phyloP scores from a whole-genome alignment of 2,329 filamentous ascomycete species.

The Pseudopithomyces maydicus region DNA sequence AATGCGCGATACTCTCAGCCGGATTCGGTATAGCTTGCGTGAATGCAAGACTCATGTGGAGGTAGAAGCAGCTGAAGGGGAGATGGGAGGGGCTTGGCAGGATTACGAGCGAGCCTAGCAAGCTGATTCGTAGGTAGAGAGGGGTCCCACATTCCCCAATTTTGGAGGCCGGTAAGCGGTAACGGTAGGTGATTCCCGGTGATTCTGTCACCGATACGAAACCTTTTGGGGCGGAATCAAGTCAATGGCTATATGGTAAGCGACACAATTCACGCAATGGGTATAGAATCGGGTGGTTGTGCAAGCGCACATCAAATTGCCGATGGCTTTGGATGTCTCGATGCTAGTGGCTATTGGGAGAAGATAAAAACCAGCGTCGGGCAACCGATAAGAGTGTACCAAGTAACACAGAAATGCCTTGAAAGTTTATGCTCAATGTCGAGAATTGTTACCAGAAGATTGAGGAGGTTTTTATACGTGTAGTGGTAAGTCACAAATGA shows the following conservation, averaged over 20 bases:
- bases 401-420: too few species aligned
- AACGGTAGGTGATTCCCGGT: not conserved
- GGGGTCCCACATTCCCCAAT: constrained; percentile 23
- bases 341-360: too few species aligned
- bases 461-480: too few species aligned
- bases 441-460: too few species aligned
- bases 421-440: too few species aligned
- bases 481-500: not conserved
- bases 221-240: too few species aligned
- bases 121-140: constrained; percentile 12
- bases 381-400: too few species aligned
- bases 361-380: too few species aligned
- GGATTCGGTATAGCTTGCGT: constrained; percentile 15
- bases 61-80: constrained; percentile 1
- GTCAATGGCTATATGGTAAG: not conserved
- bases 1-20: not conserved
- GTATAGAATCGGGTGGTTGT: too few species aligned
- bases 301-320: too few species aligned
- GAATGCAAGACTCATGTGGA: constrained; percentile 1
- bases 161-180: not conserved
- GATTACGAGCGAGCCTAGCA: not conserved
- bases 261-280: not conserved
- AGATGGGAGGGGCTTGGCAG: constrained; percentile 6
- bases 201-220: not conserved
- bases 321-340: too few species aligned